Conservation (phyloP, 2,329 filamentous ascomycete species). For the Venturiaceae sp. region DNA sequence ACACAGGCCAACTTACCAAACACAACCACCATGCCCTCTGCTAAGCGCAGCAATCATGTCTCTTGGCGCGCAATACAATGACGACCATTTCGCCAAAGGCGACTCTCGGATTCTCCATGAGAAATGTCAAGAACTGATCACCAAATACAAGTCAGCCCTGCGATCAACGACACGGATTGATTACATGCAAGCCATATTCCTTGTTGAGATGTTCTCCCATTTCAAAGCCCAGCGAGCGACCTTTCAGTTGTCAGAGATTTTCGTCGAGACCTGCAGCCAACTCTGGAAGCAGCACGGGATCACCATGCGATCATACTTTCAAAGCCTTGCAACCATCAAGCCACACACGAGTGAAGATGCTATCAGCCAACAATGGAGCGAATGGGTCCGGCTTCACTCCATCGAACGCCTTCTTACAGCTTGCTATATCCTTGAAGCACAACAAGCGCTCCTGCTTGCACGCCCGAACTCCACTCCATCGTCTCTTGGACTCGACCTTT, state of each 20-base stretch:
- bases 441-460: conserved; percentile 23
- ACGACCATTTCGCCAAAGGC: conserved; percentile 21
- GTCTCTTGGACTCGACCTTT: conserved; percentile 20
- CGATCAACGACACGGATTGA: conserved; percentile 21
- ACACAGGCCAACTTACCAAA: conserved; percentile 29
- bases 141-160: conserved; percentile 11
- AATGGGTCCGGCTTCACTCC: conserved; percentile 21
- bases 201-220: conserved; percentile 32
- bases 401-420: conserved; percentile 28
- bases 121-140: conserved; percentile 29
- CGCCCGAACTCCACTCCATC: conserved; percentile 11
- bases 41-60: conserved; percentile 35
- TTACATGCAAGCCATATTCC: conserved; percentile 33
- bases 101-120: conserved; percentile 30
- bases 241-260: conserved; percentile 25
- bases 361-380: conserved; percentile 19
- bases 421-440: conserved; percentile 32
- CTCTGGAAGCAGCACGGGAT: conserved; percentile 10
- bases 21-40: conserved; percentile 28
- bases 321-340: conserved; percentile 12
- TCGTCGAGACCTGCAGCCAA: conserved; percentile 23
- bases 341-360: conserved; percentile 14
- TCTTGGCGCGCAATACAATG: conserved; percentile 30
- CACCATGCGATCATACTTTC: conserved; percentile 8
- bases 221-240: conserved; percentile 30